phyloP scores from a whole-genome alignment of 2,329 filamentous ascomycete species.

The Xylaria sp. region DNA sequence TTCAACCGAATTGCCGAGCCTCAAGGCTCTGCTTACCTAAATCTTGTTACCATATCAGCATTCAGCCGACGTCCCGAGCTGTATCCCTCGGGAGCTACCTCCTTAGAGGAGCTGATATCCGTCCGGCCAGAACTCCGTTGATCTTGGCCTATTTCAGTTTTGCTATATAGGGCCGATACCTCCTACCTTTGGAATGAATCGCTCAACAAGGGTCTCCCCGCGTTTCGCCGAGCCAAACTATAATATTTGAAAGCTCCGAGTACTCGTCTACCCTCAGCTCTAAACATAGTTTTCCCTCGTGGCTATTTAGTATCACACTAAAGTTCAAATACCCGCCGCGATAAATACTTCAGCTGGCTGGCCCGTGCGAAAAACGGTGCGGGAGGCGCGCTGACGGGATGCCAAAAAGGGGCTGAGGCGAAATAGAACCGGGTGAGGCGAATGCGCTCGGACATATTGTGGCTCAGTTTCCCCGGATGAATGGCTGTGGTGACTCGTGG shows the following conservation, averaged over 20 bases:
- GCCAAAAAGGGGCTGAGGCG: constrained; percentile 17
- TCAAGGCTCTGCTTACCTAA: constrained; percentile 1
- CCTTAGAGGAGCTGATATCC: constrained; percentile 22
- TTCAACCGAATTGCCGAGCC: constrained; percentile 32
- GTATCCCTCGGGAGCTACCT: constrained; percentile 9
- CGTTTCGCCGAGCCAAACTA: constrained; percentile 23
- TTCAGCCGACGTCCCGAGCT: constrained; percentile 13
- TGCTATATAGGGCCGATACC: constrained; percentile 26
- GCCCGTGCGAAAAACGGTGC: constrained; percentile 5
- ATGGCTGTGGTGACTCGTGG: constrained; percentile 10
- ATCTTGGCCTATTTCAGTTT: constrained; percentile 23
- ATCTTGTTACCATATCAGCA: constrained; percentile 3
- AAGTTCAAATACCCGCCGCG: too few relatives aligned
- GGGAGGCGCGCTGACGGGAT: constrained; percentile 2
- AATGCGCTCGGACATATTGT: constrained; percentile 29
- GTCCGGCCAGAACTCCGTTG: constrained; percentile 25
- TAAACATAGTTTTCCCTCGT: neutral
- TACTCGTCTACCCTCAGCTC: constrained; percentile 12
- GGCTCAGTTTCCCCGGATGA: constrained; percentile 28
- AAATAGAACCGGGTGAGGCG: constrained; percentile 18
- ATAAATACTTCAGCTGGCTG: neutral
- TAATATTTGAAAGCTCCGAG: neutral
- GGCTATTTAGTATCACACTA: neutral
- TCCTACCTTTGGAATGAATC: constrained; percentile 5
- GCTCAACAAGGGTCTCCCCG: constrained; percentile 26